phyloP scores from a whole-genome alignment of 2,329 filamentous ascomycete genomes.

The Didymella pomorum region DNA sequence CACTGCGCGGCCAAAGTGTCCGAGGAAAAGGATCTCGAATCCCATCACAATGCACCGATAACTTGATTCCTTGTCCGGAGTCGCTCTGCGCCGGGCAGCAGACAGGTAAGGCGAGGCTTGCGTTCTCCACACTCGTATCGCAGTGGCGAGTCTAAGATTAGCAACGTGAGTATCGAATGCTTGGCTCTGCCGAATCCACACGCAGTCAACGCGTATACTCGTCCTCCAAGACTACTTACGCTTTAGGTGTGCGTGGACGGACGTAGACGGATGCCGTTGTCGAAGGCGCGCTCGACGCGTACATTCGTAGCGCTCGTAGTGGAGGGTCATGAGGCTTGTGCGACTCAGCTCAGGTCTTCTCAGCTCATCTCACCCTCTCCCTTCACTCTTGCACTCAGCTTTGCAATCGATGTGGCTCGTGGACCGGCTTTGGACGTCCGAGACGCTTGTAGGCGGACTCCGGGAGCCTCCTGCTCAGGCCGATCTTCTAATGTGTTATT shows the following conservation, averaged over 20 bases:
- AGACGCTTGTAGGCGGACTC: slow-evolving; percentile 7
- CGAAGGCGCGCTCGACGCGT: slow-evolving; percentile 5
- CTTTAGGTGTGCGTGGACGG: not conserved
- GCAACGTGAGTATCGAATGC: slow-evolving; percentile 7
- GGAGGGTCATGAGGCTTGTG: slow-evolving; percentile 8
- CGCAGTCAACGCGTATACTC: not conserved
- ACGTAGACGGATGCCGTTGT: not conserved
- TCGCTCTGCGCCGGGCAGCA: not conserved
- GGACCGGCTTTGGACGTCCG: not conserved
- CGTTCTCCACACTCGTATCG: slow-evolving; percentile 3
- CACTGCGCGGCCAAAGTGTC: not conserved
- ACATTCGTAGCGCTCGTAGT: not conserved
- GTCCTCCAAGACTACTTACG: not conserved
- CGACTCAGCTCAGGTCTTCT: not conserved
- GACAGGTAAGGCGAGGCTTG: slow-evolving; percentile 6
- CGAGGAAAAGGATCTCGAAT: not conserved
- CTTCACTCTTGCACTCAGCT: not conserved
- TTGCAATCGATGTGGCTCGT: slow-evolving; percentile 1
- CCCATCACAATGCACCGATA: not conserved
- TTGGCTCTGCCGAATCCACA: slow-evolving; percentile 3
- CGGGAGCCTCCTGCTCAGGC: not conserved
- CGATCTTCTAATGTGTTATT: not conserved
- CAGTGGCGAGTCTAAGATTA: slow-evolving; percentile 17
- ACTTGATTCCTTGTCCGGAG: not conserved
- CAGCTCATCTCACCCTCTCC: slow-evolving; percentile 8